These are phyloP conservation scores for Ogataea haglerorum DNA, from an alignment of 805 yeast species.

Conservation along the genomic window DNA sequence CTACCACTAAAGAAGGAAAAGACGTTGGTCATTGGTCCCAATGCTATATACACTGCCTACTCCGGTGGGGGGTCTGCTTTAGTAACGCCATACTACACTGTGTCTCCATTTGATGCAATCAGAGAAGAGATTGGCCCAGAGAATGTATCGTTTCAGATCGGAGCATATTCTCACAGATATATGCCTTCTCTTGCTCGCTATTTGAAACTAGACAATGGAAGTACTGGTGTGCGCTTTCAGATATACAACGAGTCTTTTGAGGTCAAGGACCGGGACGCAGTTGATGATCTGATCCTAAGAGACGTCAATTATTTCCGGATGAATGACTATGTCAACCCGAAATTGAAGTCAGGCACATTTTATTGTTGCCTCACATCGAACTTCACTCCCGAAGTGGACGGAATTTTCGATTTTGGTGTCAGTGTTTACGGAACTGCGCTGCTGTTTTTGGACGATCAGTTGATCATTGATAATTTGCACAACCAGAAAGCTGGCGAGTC, in stretches of 20 bases:
- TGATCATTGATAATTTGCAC: slow-evolving; percentile 55
- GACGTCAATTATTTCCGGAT: slow-evolving; percentile 12
- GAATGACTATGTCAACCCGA: slow-evolving; percentile 9
- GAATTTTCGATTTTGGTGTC: slow-evolving; percentile 50
- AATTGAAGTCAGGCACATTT: slow-evolving; percentile 33
- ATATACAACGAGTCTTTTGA: slow-evolving; percentile 25
- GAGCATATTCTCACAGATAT: slow-evolving; percentile 35
- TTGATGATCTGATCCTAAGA: slow-evolving; percentile 7
- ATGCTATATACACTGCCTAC: slow-evolving; percentile 26
- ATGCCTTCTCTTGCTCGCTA: slow-evolving; percentile 33
- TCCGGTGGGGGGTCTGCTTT: slow-evolving; percentile 63
- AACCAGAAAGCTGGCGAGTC: slow-evolving; percentile 46
- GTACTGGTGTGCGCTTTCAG: slow-evolving; percentile 23
- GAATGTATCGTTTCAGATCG: slow-evolving; percentile 20
- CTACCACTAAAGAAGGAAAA: slow-evolving; percentile 47
- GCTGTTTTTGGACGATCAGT: slow-evolving; percentile 48
- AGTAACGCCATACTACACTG: slow-evolving; percentile 43
- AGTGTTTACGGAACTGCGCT: slow-evolving; percentile 53
- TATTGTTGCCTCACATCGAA: slow-evolving; percentile 44
- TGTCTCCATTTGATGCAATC: slow-evolving; percentile 49
- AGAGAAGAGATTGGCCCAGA: slow-evolving; percentile 27
- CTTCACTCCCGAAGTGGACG: slow-evolving; percentile 46
- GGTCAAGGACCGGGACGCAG: slow-evolving; percentile 18
- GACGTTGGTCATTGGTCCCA: slow-evolving; percentile 49
- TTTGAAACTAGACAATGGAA: slow-evolving; percentile 16